phyloP scores from a whole-genome alignment of 2,329 filamentous ascomycete genomes.

The Sporothrix sp. region DNA sequence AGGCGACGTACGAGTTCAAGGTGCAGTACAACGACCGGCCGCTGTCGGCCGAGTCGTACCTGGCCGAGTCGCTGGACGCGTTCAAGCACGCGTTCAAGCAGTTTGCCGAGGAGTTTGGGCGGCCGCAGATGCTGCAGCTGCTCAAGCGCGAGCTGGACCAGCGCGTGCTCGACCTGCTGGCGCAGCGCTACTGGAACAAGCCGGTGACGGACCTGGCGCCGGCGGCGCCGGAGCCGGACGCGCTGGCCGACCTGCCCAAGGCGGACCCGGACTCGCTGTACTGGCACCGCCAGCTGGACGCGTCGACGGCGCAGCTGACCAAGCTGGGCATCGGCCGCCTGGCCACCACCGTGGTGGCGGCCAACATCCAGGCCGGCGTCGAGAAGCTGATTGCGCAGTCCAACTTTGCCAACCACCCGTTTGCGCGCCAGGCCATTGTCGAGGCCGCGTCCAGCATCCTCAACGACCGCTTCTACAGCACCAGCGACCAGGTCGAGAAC shows the following conservation, averaged over 20 bases:
- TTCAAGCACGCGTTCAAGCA: constrained; percentile 98
- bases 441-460: constrained; percentile 84
- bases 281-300: constrained; percentile 91
- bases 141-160: constrained; percentile 91
- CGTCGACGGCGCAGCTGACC: constrained; percentile 79
- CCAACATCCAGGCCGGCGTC: constrained; percentile 75
- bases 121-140: constrained; percentile 78
- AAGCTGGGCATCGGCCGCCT: constrained; percentile 89
- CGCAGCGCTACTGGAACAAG: constrained; percentile 94
- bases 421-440: constrained; percentile 83
- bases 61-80: constrained; percentile 86
- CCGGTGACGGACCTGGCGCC: constrained; percentile 74
- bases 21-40: constrained; percentile 98
- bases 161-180: constrained; percentile 83
- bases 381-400: constrained; percentile 69
- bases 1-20: constrained; percentile 97
- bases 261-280: constrained; percentile 77
- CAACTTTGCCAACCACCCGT: constrained; percentile 82
- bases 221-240: constrained; percentile 57
- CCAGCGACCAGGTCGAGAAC: constrained; percentile 94
- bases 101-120: constrained; percentile 81
- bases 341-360: constrained; percentile 83
- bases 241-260: constrained; percentile 68
- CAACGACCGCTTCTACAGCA: constrained; percentile 92
- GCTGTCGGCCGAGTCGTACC: constrained; percentile 88